Evolutionary conservation across 208 protist species (phyloP), one percentile per base, ranked within the genome.

Genomic region (Lotmaria passim): DNA sequence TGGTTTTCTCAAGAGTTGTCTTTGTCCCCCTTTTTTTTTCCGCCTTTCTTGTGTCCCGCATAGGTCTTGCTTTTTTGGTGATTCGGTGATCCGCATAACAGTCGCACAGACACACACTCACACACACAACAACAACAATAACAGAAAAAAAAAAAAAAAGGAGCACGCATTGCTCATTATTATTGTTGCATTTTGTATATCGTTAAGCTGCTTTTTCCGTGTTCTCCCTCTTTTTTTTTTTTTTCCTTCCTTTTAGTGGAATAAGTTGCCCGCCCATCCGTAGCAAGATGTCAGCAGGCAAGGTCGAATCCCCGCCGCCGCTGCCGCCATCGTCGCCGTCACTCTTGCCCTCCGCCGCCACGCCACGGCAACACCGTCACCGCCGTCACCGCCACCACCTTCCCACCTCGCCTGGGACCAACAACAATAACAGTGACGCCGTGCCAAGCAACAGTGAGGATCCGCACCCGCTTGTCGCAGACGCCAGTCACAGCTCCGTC

Each of bases 21-120:
- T 19, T 55, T 60, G 46, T 43, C 14, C 19, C 30, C n/a, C n/a
- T 59, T 70, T 6, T 71, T 51, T n/a, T 64, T 64, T 52, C 44
- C 33, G 17, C 30, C 55, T 48, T 39, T 47, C 41, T 19, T 33
- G 19, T 21, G 15, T 47, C 14, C 15, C 31, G 4, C 33, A 19
- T 47, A 33, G 34, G 36, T 43, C n/a, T 48, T 64, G 5, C 39
- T 62, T 47, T 69, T 56, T 21, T 60, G n/a, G n/a, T n/a, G n/a
- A n/a, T n/a, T n/a, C n/a, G n/a, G n/a, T n/a, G n/a, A n/a, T n/a
- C n/a, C n/a, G n/a, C n/a, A n/a, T n/a, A n/a, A n/a, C n/a, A n/a
- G n/a, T n/a, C n/a, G n/a, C n/a, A n/a, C n/a, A n/a, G n/a, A n/a
- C n/a, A n/a, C n/a, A n/a, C n/a, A n/a, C n/a, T n/a, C n/a, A n/a